Evolutionary conservation across 306 rosid species (phyloP).

Genomic region (Senna tora): DNA sequence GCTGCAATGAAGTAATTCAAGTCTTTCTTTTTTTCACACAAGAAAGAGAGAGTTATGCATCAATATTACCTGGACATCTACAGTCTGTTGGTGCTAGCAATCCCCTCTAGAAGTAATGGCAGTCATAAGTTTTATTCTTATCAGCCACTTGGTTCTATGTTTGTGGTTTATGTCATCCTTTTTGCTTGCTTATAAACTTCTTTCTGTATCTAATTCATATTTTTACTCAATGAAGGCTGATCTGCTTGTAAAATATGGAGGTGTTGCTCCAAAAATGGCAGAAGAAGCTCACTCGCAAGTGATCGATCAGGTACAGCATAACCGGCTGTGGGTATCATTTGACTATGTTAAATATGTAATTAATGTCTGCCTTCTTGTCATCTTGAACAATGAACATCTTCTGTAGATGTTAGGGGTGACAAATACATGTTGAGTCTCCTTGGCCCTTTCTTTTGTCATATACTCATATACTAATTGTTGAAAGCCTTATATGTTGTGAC

Average conservation of each 20-base stretch:
- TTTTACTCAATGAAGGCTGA: slow-evolving; percentile 71
- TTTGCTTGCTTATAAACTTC: neutral
- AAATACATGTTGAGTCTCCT: neutral
- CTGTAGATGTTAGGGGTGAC: slow-evolving; percentile 6
- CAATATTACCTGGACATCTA: slow-evolving; percentile 14
- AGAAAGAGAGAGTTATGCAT: slow-evolving; percentile 5
- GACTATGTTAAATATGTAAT: neutral
- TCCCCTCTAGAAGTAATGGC: slow-evolving; percentile 4
- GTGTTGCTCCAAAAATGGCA: slow-evolving; percentile 98
- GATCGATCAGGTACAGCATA: slow-evolving; percentile 70
- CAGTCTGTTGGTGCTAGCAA: neutral
- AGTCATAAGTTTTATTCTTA: neutral
- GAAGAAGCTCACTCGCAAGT: slow-evolving; percentile 91
- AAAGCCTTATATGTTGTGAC: neutral
- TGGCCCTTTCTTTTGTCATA: neutral
- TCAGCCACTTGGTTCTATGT: slow-evolving; percentile 22
- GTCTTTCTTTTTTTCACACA: neutral
- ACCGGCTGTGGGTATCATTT: neutral
- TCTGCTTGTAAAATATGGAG: slow-evolving; percentile 84
- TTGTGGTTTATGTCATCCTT: slow-evolving; percentile 2
- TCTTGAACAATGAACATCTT: slow-evolving; percentile 9
- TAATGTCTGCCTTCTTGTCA: slow-evolving; percentile 8
- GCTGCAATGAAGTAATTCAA: neutral
- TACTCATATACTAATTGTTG: slow-evolving; percentile 17
- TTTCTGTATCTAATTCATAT: slow-evolving; percentile 31